These are phyloP conservation scores for Podospora conica DNA, from an alignment of 495 filamentous ascomycete species.

Conservation along the genomic window DNA sequence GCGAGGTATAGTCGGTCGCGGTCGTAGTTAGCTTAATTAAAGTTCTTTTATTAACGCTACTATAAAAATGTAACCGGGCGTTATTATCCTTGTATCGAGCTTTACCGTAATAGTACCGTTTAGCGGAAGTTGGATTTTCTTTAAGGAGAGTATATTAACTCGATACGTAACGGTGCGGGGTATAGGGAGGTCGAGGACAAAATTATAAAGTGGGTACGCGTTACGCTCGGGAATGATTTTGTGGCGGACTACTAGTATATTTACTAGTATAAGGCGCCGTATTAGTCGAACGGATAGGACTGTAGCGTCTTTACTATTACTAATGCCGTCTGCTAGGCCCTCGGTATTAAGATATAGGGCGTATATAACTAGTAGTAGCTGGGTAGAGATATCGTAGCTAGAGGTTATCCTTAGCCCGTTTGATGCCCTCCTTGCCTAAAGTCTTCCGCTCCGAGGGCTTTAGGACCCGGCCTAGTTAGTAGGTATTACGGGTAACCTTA, in stretches of 20 bases:
- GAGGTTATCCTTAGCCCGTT: neutral
- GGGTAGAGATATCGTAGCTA: neutral
- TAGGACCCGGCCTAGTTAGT: slow-evolving; percentile 19
- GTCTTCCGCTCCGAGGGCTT: neutral
- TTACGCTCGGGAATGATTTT: slow-evolving; percentile 52
- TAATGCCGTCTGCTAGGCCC: slow-evolving; percentile 62
- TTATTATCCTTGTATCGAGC: no score
- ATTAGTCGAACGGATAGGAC: slow-evolving; percentile 66
- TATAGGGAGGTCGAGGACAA: slow-evolving; percentile 14
- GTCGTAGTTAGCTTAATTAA: no score
- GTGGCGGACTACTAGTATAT: slow-evolving; percentile 57
- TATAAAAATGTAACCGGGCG: no score
- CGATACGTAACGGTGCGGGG: slow-evolving; percentile 39
- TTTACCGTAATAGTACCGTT: no score
- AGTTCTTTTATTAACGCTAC: no score
- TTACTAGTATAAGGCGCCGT: slow-evolving; percentile 36
- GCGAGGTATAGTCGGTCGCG: no score
- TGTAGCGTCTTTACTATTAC: slow-evolving; percentile 77
- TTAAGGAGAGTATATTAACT: no score
- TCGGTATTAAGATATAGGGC: slow-evolving; percentile 54
- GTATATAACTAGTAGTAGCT: slow-evolving; percentile 54
- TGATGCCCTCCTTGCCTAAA: neutral
- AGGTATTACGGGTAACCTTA: slow-evolving; percentile 13
- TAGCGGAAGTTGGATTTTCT: no score
- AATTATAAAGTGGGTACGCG: slow-evolving; percentile 47